Evolutionary conservation across 441 rosid species (phyloP).

Genomic region (Brassica balearica): DNA sequence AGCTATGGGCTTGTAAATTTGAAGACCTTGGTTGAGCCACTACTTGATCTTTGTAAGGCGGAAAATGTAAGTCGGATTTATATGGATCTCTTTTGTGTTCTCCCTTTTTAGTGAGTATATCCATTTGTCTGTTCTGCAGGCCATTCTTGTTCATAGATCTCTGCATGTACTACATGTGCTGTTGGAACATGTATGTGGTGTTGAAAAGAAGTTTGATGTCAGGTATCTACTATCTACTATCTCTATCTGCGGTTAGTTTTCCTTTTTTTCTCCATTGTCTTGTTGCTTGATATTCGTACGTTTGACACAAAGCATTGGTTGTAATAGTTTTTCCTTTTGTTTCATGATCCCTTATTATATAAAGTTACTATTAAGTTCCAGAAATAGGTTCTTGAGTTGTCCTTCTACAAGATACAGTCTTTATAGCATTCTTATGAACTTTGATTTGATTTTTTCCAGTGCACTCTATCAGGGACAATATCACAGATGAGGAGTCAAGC

Average conservation of each 20-base stretch:
- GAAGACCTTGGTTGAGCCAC: slow-evolving; percentile 72
- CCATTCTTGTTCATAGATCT: slow-evolving; percentile 61
- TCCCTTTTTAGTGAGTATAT: slow-evolving; percentile 23
- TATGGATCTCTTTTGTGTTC: slow-evolving; percentile 4
- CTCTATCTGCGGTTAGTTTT: slow-evolving; percentile 30
- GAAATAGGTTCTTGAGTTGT: slow-evolving; percentile 1
- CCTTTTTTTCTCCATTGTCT: slow-evolving; percentile 3
- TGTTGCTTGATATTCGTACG: slow-evolving; percentile 8
- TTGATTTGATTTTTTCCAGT: slow-evolving; percentile 92
- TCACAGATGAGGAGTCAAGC: slow-evolving; percentile 57
- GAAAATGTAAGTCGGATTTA: slow-evolving; percentile 62
- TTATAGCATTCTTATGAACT: slow-evolving; percentile 69
- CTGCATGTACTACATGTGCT: slow-evolving; percentile 62
- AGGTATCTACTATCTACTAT: slow-evolving; percentile 55
- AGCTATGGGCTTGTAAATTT: slow-evolving; percentile 63
- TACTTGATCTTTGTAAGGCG: slow-evolving; percentile 68
- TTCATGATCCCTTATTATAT: neutral
- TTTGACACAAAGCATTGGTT: neutral
- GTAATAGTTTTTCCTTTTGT: neutral
- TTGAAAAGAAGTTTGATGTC: slow-evolving; percentile 52
- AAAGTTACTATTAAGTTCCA: slow-evolving; percentile 1
- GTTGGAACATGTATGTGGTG: slow-evolving; percentile 67
- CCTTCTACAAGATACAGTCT: slow-evolving; percentile 11
- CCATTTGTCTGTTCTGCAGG: slow-evolving; percentile 54
- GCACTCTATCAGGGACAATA: slow-evolving; percentile 93